phyloP scores from a whole-genome alignment of 495 filamentous ascomycete genomes.

The Trichoderma reesei region DNA sequence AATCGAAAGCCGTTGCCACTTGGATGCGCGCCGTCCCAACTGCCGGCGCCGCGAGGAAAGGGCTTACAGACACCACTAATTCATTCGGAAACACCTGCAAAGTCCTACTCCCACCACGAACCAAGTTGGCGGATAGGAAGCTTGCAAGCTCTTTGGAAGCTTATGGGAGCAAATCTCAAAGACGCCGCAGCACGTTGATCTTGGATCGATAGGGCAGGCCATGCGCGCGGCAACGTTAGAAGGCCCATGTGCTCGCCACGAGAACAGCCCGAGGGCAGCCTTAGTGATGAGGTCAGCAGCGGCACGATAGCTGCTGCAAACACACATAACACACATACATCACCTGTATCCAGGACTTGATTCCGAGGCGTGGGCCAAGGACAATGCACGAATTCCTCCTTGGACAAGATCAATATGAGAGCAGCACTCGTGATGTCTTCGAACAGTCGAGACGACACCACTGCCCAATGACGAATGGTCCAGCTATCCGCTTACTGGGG shows the following conservation, averaged over 20 bases:
- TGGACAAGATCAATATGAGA: too few species aligned
- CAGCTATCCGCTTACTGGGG: too few species aligned
- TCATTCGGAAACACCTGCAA: slow-evolving; percentile 6
- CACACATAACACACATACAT: too few species aligned
- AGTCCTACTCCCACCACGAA: not conserved
- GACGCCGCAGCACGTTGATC: too few species aligned
- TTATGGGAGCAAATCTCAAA: too few species aligned
- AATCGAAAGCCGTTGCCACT: slow-evolving; percentile 3
- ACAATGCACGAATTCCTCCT: too few species aligned
- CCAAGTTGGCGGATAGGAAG: not conserved
- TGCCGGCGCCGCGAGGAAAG: slow-evolving; percentile 7
- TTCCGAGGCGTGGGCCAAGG: too few species aligned
- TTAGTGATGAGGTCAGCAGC: not conserved
- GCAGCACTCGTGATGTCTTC: too few species aligned
- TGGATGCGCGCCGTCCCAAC: slow-evolving; percentile 2
- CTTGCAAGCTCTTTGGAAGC: not conserved
- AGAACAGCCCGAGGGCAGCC: not conserved
- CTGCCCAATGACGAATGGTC: too few species aligned
- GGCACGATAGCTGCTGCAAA: too few species aligned
- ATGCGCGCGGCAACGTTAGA: not conserved
- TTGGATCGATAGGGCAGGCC: not conserved
- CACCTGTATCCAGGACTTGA: too few species aligned
- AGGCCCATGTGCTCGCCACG: not conserved
- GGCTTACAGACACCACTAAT: not conserved
- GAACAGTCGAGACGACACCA: too few species aligned